A percentile compares a stretch with the other conserved stretches of the same genome.
Conservation (phyloP, 2,329 filamentous ascomycete species). For the Xylariaceae sp. region DNA sequence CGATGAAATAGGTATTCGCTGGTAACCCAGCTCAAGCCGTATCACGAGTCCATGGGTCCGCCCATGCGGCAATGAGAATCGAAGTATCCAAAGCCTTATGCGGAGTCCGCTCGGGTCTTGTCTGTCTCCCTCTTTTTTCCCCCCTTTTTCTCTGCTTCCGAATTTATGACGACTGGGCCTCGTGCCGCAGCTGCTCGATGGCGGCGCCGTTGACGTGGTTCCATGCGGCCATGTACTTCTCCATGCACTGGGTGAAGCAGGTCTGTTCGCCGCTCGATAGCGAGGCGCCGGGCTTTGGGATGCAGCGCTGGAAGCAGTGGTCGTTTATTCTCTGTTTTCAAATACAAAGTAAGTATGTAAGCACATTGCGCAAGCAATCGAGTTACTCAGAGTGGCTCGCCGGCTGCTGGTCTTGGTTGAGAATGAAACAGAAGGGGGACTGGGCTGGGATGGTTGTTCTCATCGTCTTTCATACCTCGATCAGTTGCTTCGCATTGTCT, state of each 20-base stretch:
- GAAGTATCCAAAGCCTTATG: neutral
- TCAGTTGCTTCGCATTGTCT: slow-evolving; percentile 63
- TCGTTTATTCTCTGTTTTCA: slow-evolving; percentile 66
- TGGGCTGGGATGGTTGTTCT: too few relatives aligned
- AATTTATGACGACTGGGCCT: too few relatives aligned
- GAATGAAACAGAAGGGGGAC: neutral
- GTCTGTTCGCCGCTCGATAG: slow-evolving; percentile 62
- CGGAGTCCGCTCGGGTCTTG: neutral
- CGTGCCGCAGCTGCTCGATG: slow-evolving; percentile 57
- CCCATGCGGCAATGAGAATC: too few relatives aligned
- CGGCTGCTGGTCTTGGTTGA: too few relatives aligned
- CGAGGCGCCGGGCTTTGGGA: slow-evolving; percentile 62
- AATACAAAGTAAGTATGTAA: too few relatives aligned
- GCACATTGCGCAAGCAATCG: too few relatives aligned
- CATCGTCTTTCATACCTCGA: slow-evolving; percentile 61
- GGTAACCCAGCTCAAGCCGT: too few relatives aligned
- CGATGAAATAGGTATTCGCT: too few relatives aligned
- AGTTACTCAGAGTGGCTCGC: too few relatives aligned
- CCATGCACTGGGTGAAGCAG: slow-evolving; percentile 73
- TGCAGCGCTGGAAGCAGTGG: slow-evolving; percentile 74
- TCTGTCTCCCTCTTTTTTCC: neutral
- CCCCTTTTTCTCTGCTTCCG: slow-evolving; percentile 26
- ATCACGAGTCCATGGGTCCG: too few relatives aligned
- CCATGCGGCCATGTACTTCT: slow-evolving; percentile 80
- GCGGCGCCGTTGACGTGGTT: slow-evolving; percentile 67